Evolutionary conservation across 495 filamentous ascomycete genomes (phyloP), one percentile per base, ranked within the genome.

Genomic region (Hyaloscypha bicolor): DNA sequence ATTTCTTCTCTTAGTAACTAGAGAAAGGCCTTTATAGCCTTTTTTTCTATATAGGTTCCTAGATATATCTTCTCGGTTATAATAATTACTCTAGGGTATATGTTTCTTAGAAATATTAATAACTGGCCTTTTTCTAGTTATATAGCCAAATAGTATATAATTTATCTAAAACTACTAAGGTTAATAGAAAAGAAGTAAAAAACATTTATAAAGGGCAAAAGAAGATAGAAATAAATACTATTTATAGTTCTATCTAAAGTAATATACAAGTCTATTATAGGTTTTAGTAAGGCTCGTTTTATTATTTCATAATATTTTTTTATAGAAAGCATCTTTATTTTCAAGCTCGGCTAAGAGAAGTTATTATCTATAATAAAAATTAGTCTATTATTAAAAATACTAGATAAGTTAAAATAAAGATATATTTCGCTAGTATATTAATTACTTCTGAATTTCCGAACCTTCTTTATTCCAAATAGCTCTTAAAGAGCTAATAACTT

Each of bases 161-260:
- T 64, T 51, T 65, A 51, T 66, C 62, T 69, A 65, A 74, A 63
- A 19, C 63, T 57, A 62, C 63, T 63, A 55, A 72, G 19, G 59
- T 74, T 58, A 53, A 45, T 59, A 55, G 63, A 60, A 52, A 72
- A 74, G 52, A 67, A 66, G 59, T 52, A 74, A 62, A 72, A 59
- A 2, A 66, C 62, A 63, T 72, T 66, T 8, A 35, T 64, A 53
- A 71, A 71, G 33, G 70, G 62, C 22, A 55, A 61, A 22, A 72
- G 52, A 6, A 72, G 68, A 39, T 56, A 56, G 51, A 39, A 60
- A 70, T 64, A 64, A 42, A 64, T 64, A 16, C 33, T 48, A 58
- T 67, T 64, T 32, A 64, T 32, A 37, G 5, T 39, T 56, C 60
- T 30, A 56, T 19, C 55, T 31, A 63, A 32, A 31, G 25, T 22